Base-by-base conservation (phyloP, 2,329 filamentous ascomycete genomes). In the Didymosphaeria variabile region DNA sequence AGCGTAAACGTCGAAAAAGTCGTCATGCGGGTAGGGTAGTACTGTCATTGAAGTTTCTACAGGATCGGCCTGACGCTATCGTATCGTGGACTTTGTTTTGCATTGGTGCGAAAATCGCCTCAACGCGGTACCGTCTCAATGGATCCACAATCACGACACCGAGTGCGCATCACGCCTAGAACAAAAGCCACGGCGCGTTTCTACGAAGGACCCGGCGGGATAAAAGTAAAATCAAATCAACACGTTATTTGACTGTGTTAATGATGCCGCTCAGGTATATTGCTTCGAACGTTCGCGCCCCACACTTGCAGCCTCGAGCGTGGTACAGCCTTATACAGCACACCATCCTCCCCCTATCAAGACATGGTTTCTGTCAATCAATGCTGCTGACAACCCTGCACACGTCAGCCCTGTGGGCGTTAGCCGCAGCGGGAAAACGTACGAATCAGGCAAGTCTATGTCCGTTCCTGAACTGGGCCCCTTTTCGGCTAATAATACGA, bases 401-500 rank as follows among this genome's bases (percentile, higher is more conserved):
- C 19, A n/a, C 2, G 12, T 29, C 15, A 29, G 21, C 32, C 50
- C 29, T 21, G 21, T 42, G 36, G 15, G 10, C 7, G 19, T 40
- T 40, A 52, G 19, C 12, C 19, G 32, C 32, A 21, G 31, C 32
- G 49, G 32, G 9, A 6, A 2, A 34, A 9, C 50, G 9, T 42
- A 26, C 50, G 15, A 29, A 53, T 40, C 34, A 26, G 50, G 50
- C 21, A 53, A 53, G 50, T 19, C 4, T 9, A 31, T 31, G 21
- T 53, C 15, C 21, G 34, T 40, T 29, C 50, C 34, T 40, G 50
- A 34, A 23, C 21, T 42, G 9, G 13, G 34, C 34, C 42, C 34
- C 17, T 31, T 40, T 29, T 53, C 34, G 34, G 50, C 34, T 53
- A 53, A 53, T 29, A 17, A 29, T 42, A 53, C 29, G 34, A 13